Conservation (phyloP, 768 basidiomycete genomes). For the Panaeolus papilionaceus region DNA sequence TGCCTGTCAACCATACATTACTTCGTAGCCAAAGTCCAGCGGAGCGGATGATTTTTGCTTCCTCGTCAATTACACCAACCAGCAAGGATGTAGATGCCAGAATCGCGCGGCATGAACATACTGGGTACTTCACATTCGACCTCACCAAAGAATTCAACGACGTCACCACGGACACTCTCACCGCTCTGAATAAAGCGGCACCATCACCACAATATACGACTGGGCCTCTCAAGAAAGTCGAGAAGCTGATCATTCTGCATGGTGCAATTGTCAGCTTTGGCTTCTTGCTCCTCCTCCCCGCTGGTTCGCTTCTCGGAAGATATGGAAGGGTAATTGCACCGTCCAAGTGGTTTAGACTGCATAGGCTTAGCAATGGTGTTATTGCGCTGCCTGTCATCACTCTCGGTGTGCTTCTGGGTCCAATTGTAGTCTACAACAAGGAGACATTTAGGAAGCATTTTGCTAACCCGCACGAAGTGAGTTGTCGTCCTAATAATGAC, state of each 20-base stretch:
- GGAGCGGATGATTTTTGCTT: conserved; percentile 49
- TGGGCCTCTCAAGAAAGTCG: conserved; percentile 35
- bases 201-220: conserved; percentile 22
- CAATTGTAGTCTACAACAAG: conserved; percentile 49
- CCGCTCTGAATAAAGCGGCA: neutral
- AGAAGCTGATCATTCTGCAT: conserved; percentile 58
- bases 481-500: conserved; percentile 18
- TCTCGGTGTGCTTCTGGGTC: conserved; percentile 55
- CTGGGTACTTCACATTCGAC: conserved; percentile 43
- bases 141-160: conserved; percentile 37
- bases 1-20: conserved; percentile 45
- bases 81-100: conserved; percentile 25
- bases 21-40: conserved; percentile 31
- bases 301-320: conserved; percentile 59
- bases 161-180: conserved; percentile 4
- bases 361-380: conserved; percentile 54
- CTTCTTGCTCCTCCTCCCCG: conserved; percentile 62
- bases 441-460: conserved; percentile 45
- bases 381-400: conserved; percentile 56
- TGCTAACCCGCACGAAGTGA: conserved; percentile 55
- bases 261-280: conserved; percentile 57
- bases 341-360: conserved; percentile 61
- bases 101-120: conserved; percentile 36
- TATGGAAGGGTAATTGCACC: conserved; percentile 55
- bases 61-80: conserved; percentile 38